Percentiles rank a stretch among this genome's conserved stretches.
Evolutionary conservation across 306 rosid genomes (phyloP).

Genomic region (Quercus bicolor): DNA sequence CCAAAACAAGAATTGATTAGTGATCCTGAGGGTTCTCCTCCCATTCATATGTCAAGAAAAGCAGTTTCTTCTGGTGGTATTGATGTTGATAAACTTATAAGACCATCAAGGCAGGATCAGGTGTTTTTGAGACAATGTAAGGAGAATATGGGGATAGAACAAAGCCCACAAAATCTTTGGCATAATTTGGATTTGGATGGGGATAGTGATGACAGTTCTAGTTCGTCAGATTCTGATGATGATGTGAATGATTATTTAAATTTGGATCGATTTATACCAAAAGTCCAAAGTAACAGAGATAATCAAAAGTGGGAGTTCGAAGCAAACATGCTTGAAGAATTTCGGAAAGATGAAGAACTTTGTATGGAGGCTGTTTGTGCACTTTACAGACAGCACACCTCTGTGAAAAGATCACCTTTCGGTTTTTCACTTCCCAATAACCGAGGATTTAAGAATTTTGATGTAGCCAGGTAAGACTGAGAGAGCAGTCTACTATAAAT

Average conservation of each 20-base stretch:
- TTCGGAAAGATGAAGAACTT: slow-evolving; percentile 16
- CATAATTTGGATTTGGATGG: neutral
- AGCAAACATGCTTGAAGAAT: slow-evolving; percentile 18
- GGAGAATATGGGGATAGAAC: neutral
- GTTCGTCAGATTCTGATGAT: slow-evolving; percentile 12
- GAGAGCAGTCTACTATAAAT: neutral
- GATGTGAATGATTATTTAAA: too few species aligned
- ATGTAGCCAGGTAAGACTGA: slow-evolving; percentile 15
- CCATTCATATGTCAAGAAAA: neutral
- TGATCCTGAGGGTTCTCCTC: neutral
- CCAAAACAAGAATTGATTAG: neutral
- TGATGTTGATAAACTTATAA: neutral
- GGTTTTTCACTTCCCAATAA: neutral
- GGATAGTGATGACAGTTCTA: neutral
- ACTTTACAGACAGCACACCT: slow-evolving; percentile 8
- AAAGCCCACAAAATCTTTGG: neutral
- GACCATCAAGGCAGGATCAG: neutral
- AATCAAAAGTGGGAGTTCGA: neutral
- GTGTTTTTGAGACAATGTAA: neutral
- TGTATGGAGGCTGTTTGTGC: slow-evolving; percentile 22
- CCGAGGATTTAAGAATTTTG: slow-evolving; percentile 9
- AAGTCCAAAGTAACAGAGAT: slow-evolving; percentile 1
- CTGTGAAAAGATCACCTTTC: neutral
- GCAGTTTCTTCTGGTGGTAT: neutral
- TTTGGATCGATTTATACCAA: neutral